Conservation (phyloP, 192 early-diverging fungal species). For the Mortierella alpina region DNA sequence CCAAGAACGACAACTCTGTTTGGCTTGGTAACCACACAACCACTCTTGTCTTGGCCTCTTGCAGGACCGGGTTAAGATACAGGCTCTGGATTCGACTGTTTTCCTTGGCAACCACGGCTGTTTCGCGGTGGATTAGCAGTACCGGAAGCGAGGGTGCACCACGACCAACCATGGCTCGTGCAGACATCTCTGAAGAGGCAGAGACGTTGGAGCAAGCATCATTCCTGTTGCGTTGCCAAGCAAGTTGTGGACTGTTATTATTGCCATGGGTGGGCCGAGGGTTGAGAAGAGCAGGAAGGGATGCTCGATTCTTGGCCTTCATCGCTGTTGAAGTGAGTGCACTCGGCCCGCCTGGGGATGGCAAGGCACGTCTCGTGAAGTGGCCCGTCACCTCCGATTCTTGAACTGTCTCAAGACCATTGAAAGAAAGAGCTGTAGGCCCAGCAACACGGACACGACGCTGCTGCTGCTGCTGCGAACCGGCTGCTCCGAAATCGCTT, state of each 20-base stretch:
- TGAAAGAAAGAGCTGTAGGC: neutral
- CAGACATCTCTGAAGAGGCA: neutral
- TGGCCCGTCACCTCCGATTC: neutral
- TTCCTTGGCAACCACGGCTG: slow-evolving; percentile 22
- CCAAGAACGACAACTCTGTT: slow-evolving; percentile 35
- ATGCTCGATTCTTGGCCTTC: slow-evolving; percentile 6
- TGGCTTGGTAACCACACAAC: slow-evolving; percentile 45
- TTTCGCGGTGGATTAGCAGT: slow-evolving; percentile 34
- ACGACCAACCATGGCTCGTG: too few relatives aligned
- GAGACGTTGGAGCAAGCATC: slow-evolving; percentile 7
- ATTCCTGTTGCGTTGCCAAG: neutral
- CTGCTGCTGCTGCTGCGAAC: neutral
- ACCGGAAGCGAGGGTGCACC: slow-evolving; percentile 22
- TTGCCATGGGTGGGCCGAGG: neutral
- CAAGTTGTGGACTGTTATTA: slow-evolving; percentile 1
- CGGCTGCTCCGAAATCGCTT: neutral
- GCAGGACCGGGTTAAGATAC: slow-evolving; percentile 21
- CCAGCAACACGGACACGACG: neutral
- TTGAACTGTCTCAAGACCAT: neutral
- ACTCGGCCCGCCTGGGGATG: neutral
- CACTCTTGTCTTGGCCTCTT: slow-evolving; percentile 4
- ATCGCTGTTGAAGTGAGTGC: neutral
- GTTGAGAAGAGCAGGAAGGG: slow-evolving; percentile 6
- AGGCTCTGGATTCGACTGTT: slow-evolving; percentile 17
- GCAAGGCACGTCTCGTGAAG: neutral